These are phyloP conservation scores for Botrytis deweyae DNA, from an alignment of 2,329 filamentous ascomycete genomes.

Conservation along the genomic window DNA sequence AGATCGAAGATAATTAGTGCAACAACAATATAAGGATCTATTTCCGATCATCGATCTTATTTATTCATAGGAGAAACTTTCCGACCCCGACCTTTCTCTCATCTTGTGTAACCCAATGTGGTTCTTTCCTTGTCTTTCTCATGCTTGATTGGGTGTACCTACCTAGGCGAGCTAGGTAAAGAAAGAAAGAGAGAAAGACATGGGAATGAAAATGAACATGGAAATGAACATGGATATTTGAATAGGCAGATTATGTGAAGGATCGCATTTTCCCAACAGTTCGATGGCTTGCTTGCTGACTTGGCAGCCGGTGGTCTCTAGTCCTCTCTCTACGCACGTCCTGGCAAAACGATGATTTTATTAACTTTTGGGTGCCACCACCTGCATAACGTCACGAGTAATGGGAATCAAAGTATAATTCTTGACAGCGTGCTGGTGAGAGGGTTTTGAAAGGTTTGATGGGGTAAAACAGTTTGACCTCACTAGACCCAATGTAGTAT, in stretches of 20 bases:
- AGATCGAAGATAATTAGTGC: background rate
- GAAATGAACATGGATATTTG: background rate
- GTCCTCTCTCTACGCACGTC: background rate
- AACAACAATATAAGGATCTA: background rate
- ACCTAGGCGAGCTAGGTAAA: background rate
- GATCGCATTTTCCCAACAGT: background rate
- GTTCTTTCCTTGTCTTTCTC: background rate
- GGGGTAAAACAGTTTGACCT: background rate
- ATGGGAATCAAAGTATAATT: background rate
- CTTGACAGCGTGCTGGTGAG: background rate
- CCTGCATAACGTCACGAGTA: background rate
- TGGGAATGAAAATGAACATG: background rate
- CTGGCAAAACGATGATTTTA: background rate
- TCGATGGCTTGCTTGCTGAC: background rate
- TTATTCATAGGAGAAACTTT: background rate
- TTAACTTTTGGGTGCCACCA: background rate
- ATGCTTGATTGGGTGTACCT: background rate
- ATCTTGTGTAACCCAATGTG: background rate
- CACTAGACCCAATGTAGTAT: background rate
- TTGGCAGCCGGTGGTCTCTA: background rate
- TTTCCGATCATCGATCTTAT: background rate
- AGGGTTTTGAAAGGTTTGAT: background rate
- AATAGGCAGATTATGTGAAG: background rate
- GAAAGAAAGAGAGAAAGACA: background rate
- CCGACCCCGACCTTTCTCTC: background rate